A percentile compares a stretch with the other conserved stretches of the same genome.
phyloP scores from a whole-genome alignment of 768 basidiomycete genomes.

The Leccinum rimulosum region DNA sequence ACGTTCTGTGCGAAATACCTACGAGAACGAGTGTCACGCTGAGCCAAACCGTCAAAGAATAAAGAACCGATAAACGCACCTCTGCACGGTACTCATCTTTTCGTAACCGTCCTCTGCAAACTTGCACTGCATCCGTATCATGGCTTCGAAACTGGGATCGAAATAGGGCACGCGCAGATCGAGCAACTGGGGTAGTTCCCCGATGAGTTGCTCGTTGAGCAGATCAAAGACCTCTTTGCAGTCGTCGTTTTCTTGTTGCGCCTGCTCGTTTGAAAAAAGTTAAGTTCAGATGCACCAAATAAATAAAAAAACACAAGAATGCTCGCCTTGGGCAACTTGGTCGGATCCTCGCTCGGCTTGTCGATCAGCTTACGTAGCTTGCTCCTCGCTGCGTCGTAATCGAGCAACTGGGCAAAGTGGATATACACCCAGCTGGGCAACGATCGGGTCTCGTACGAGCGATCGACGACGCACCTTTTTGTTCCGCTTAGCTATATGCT shows the following conservation, averaged over 20 bases:
- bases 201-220: constrained; percentile 88
- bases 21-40: neutral
- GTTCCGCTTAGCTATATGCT: constrained; percentile 90
- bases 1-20: constrained; percentile 90
- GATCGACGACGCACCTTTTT: constrained; percentile 71
- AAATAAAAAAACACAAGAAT: no score
- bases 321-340: constrained; percentile 77
- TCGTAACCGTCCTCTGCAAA: constrained; percentile 99
- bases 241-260: constrained; percentile 95
- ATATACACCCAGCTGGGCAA: neutral
- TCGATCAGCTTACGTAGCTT: constrained; percentile 86
- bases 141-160: constrained; percentile 97
- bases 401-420: constrained; percentile 64
- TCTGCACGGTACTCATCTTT: constrained; percentile 91
- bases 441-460: no score
- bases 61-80: constrained; percentile 38
- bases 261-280: constrained; percentile 34
- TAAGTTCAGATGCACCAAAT: no score
- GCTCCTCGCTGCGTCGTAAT: constrained; percentile 92
- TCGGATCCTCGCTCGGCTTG: constrained; percentile 92
- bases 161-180: constrained; percentile 97
- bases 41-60: neutral
- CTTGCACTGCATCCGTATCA: constrained; percentile 97
- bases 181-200: constrained; percentile 87
- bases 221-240: constrained; percentile 91